Evolutionary conservation across 176 grass and related monocot species (phyloP).

Genomic region (Oryza longistaminata): DNA sequence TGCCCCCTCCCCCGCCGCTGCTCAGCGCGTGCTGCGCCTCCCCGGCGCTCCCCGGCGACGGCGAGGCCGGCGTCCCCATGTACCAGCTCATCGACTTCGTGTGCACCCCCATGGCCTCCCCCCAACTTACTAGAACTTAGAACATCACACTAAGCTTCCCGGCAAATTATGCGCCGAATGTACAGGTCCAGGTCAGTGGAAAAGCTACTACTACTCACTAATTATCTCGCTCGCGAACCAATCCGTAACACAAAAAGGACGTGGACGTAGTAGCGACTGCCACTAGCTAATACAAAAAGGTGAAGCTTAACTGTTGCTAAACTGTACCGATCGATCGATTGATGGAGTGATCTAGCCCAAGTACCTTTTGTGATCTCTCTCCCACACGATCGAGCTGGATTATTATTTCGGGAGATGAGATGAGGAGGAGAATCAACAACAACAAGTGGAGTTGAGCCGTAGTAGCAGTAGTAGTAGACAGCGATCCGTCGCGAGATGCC

Average conservation of each 20-base stretch:
- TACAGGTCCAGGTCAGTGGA: neutral
- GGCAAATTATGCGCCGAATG: constrained; percentile 36
- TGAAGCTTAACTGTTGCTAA: neutral
- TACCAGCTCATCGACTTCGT: constrained; percentile 42
- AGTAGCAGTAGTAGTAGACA: neutral
- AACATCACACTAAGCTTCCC: too few relatives aligned
- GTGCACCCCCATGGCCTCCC: constrained; percentile 32
- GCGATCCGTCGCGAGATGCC: constrained; percentile 21
- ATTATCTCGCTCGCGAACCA: neutral
- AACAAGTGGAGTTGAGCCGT: neutral
- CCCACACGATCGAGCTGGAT: neutral
- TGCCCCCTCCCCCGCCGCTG: constrained; percentile 12
- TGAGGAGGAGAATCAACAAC: constrained; percentile 14
- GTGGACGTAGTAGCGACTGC: constrained; percentile 20
- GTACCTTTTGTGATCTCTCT: neutral
- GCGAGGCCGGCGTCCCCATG: constrained; percentile 26
- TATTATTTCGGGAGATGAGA: neutral
- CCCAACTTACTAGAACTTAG: neutral
- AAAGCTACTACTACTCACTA: neutral
- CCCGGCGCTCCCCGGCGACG: constrained; percentile 19
- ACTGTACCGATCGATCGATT: neutral
- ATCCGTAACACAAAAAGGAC: constrained; percentile 1
- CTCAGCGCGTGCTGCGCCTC: constrained; percentile 47
- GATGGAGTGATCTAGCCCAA: neutral
- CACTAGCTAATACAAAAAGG: constrained; percentile 19